Evolutionary conservation across 306 rosid species (phyloP), one percentile per base, ranked within the genome.

Genomic region (Datisca glomerata): DNA sequence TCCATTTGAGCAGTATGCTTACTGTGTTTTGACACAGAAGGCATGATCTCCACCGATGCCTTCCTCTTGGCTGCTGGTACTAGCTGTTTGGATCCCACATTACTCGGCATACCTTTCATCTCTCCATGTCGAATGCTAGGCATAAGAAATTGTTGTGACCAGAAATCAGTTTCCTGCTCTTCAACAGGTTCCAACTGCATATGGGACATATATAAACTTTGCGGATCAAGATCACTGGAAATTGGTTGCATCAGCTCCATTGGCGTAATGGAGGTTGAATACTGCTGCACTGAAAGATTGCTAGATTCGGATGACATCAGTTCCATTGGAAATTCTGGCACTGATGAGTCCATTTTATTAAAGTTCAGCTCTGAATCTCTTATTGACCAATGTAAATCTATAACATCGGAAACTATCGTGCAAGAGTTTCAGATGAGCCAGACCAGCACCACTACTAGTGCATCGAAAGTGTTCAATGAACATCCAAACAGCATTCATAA

Each of bases 41-140:
- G 18, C 11, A 59, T 43, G 12, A 54, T 37, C 53, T 76, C 96
- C 44, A 24, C 4, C 0, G 74, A 56, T 7, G 71, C 79, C 77
- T 80, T 85, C 28, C 93, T 69, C 79, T 85, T 85, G 43, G 49
- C 66, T 16, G 72, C 24, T 14, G 61, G 46, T 6, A 59, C 49
- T 24, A 49, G 35, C 29, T 69, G 79, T 45, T 61, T 64, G 13
- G 43, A 49, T 17, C 65, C 76, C 47, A 33, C n/a, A 41, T 49
- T 39, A 36, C 35, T 57, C 15, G 19, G 16, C 67, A 42, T 11
- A 3, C 23, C 34, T 51, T 68, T 78, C 64, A 57, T 41, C 38
- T 60, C 66, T 59, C 67, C 49, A n/a, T 56, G 21, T 44, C 61
- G 81, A 49, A 17, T 53, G 44, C 45, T 46, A 7, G 75, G 61